These are phyloP conservation scores for Scheffersomyces stipitis DNA, from an alignment of 805 yeast genomes.

Conservation along the genomic window DNA sequence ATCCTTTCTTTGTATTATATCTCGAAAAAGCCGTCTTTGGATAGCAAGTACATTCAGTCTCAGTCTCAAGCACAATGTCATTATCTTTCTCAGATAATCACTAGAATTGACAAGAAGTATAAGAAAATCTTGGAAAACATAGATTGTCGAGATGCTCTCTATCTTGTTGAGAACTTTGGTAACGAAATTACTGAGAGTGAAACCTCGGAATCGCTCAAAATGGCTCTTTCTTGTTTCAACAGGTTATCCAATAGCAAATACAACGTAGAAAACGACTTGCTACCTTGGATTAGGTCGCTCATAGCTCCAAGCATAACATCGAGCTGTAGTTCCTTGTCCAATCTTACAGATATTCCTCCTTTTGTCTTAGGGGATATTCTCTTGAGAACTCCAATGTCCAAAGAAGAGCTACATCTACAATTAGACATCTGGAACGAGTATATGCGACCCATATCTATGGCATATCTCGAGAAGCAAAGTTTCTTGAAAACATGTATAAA, in stretches of 20 bases:
- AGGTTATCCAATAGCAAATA: too few relatives aligned
- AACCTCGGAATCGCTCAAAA: too few relatives aligned
- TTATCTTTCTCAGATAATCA: too few relatives aligned
- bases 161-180: too few relatives aligned
- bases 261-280: slow-evolving; percentile 5
- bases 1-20: slow-evolving; percentile 4
- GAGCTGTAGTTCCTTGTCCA: slow-evolving; percentile 32
- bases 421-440: slow-evolving; percentile 36
- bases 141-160: too few relatives aligned
- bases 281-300: slow-evolving; percentile 34
- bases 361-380: slow-evolving; percentile 40
- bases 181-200: too few relatives aligned
- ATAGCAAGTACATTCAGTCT: neutral
- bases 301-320: slow-evolving; percentile 26
- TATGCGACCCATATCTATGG: slow-evolving; percentile 19
- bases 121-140: too few relatives aligned
- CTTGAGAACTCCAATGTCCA: slow-evolving; percentile 33
- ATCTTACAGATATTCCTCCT: slow-evolving; percentile 33
- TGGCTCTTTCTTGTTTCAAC: too few relatives aligned
- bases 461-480: slow-evolving; percentile 18
- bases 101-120: too few relatives aligned
- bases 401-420: slow-evolving; percentile 32
- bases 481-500: slow-evolving; percentile 20
- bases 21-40: neutral
- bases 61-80: too few relatives aligned